Evolutionary conservation across 257 asterid species (phyloP).

Genomic region (Salvia miltiorrhiza): DNA sequence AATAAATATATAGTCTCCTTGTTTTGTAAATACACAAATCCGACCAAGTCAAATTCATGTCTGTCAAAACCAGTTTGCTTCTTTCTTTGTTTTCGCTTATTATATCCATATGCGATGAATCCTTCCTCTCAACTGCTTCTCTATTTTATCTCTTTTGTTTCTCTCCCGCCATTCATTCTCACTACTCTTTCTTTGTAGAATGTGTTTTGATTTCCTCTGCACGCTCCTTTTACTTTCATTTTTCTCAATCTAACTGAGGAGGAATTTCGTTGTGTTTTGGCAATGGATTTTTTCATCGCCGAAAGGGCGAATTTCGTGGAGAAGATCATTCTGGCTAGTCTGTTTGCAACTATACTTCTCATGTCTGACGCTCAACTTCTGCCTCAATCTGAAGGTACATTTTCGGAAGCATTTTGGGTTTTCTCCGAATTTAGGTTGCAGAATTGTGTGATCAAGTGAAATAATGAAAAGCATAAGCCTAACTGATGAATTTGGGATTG

Average conservation of each 20-base stretch:
- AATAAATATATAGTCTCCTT: background rate
- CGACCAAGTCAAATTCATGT: no score
- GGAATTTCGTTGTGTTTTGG: background rate
- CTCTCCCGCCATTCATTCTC: constrained; percentile 30
- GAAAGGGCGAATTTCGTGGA: constrained; percentile 13
- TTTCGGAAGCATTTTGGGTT: background rate
- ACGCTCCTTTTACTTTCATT: background rate
- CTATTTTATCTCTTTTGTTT: background rate
- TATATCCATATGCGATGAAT: background rate
- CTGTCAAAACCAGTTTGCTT: background rate
- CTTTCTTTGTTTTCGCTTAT: background rate
- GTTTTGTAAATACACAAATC: no score
- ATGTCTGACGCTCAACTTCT: constrained; percentile 48
- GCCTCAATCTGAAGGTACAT: constrained; percentile 48
- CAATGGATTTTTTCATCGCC: constrained; percentile 15
- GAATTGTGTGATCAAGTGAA: background rate
- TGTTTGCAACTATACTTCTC: constrained; percentile 24
- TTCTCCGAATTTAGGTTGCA: background rate
- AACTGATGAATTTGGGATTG: background rate
- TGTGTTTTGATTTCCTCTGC: background rate
- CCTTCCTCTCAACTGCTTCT: constrained; percentile 23
- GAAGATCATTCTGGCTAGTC: constrained; percentile 9
- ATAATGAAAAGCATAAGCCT: background rate
- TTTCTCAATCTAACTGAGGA: background rate
- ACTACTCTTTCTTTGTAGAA: background rate